A percentile compares a stretch with the other conserved stretches of the same genome.
Evolutionary conservation across 2,329 filamentous ascomycete genomes (phyloP).

Genomic region (Myriosclerotinia scirpicola): DNA sequence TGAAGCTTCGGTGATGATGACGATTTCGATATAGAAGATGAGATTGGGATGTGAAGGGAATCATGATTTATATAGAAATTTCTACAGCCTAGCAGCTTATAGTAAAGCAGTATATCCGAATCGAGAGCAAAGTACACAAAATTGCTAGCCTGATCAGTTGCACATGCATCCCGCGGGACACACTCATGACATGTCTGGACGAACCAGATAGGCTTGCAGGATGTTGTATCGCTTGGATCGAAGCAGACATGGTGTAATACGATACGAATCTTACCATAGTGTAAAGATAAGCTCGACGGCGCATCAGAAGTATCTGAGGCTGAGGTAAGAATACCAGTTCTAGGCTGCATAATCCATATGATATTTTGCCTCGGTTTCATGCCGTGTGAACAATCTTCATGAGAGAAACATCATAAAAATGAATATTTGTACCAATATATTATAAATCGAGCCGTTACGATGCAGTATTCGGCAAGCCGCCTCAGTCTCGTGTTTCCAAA

Average conservation of each 20-base stretch:
- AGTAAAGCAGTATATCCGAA: not conserved
- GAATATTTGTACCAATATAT: not conserved
- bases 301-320: not conserved
- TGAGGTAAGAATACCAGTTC: not conserved
- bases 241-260: not conserved
- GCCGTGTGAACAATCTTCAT: not conserved
- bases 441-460: not conserved
- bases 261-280: not conserved
- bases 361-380: not conserved
- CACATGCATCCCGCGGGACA: not conserved
- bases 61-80: slow-evolving; percentile 1
- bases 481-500: not conserved
- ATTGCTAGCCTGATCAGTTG: not conserved
- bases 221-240: not conserved
- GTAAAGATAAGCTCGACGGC: not conserved
- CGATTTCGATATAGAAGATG: slow-evolving; percentile 3
- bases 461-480: not conserved
- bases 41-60: not conserved
- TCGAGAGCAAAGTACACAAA: not conserved
- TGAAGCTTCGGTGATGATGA: not conserved
- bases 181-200: not conserved
- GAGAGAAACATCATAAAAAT: not conserved
- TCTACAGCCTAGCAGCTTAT: not conserved
- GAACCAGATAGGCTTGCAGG: not conserved
- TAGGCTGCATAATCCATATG: not conserved